Base-by-base conservation (phyloP, 805 yeast genomes). In the Sugiyamaella qingdaonensis region DNA sequence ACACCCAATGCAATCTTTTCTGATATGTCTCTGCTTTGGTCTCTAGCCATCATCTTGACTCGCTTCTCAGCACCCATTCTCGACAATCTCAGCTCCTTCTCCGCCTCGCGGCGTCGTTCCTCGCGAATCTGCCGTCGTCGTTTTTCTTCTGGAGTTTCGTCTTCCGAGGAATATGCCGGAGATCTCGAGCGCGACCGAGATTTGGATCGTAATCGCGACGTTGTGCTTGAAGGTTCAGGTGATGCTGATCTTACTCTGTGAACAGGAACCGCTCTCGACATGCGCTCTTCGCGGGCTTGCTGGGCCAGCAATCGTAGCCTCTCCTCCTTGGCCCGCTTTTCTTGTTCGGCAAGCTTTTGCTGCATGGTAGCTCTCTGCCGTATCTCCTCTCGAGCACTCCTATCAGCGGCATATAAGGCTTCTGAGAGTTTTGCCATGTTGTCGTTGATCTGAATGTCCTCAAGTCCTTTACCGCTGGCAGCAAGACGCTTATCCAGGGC, bases 401-500 rank as follows among this genome's bases (percentile, higher is more conserved):
- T 69, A 49, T 82, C 92, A 0, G 94, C 95, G 13, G 71, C 70
- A 49, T 81, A 84, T 49, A 92, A 73, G 0, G 97, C 96, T 48
- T 77, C 79, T 1, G 90, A 80, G 21, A 92, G 74, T 32, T 76
- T 73, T 2, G 80, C 75, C 64, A 85, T 84, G 44, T 81, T 81
- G 52, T 80, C 80, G 54, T 80, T 76, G 49, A 84, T 76, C 18
- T 73, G 68, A 14, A 59, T 68, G 0, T 66, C 68, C 11, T 67
- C 70, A 27, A 63, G 55, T 0, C 72, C 67, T 2, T 75, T 70
- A 0, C 75, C 75, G 51, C 73, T 77, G 11, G 78, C 77, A 1
- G 85, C 84, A 52, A 88, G 73, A 54, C 97, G 74, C 62, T 86
- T 87, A 51, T 90, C 96, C 39, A 91, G 68, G 0, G 86, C 82